phyloP scores from a whole-genome alignment of 2,329 filamentous ascomycete species.

The Colletotrichum coccodes region DNA sequence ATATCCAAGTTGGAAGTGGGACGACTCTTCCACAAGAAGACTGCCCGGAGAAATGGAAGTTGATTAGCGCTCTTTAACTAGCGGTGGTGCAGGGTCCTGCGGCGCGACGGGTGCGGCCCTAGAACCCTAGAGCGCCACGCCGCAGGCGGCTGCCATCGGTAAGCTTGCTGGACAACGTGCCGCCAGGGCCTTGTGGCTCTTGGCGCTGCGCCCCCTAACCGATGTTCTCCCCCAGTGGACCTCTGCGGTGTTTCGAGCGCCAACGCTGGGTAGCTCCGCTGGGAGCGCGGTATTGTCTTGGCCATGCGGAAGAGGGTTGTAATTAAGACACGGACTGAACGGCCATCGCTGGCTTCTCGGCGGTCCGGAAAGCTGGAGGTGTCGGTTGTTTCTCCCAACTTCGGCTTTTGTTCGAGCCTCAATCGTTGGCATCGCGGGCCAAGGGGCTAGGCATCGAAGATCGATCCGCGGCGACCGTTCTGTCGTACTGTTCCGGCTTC shows the following conservation, averaged over 20 bases:
- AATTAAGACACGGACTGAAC: background rate
- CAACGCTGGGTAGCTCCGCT: background rate
- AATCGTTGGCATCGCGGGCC: slow-evolving; percentile 26
- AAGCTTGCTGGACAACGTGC: slow-evolving; percentile 15
- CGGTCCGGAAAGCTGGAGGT: background rate
- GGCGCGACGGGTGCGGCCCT: slow-evolving; percentile 3
- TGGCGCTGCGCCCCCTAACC: slow-evolving; percentile 17
- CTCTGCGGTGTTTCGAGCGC: background rate
- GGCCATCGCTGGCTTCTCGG: background rate
- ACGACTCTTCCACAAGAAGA: slow-evolving; percentile 9
- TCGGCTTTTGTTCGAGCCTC: slow-evolving; percentile 26
- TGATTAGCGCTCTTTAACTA: slow-evolving; percentile 1
- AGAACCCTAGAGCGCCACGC: slow-evolving; percentile 11
- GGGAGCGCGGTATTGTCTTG: slow-evolving; percentile 17
- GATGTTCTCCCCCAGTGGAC: background rate
- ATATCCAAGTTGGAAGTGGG: slow-evolving; percentile 7
- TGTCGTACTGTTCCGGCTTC: background rate
- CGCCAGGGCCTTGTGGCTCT: slow-evolving; percentile 17
- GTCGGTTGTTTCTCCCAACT: background rate
- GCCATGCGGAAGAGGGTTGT: background rate
- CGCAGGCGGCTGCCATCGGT: slow-evolving; percentile 10
- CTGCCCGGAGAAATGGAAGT: slow-evolving; percentile 30
- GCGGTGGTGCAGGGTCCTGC: slow-evolving; percentile 15
- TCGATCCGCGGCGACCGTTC: background rate
- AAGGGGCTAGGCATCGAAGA: slow-evolving; percentile 25